These are phyloP conservation scores for Sophora flavescens DNA, from an alignment of 306 rosid species.

Conservation along the genomic window DNA sequence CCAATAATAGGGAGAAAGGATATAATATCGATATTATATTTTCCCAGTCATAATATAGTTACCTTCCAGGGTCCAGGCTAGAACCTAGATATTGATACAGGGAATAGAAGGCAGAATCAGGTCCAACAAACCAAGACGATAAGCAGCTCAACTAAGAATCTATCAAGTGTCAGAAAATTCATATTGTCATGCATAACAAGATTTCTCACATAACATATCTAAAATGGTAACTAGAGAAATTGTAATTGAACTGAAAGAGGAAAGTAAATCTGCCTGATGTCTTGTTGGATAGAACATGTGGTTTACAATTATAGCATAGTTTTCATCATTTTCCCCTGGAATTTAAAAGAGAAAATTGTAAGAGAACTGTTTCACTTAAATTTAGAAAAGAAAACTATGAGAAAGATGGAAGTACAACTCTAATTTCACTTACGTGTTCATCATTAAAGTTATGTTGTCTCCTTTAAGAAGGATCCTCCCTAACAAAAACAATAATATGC, in stretches of 20 bases:
- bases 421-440: conserved; percentile 72
- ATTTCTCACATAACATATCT: conserved; percentile 20
- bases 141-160: conserved; percentile 9
- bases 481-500: conserved; percentile 40
- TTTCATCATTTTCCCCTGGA: conserved; percentile 74
- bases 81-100: not conserved
- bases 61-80: conserved; percentile 11
- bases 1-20: not conserved
- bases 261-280: conserved; percentile 27
- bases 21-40: not conserved
- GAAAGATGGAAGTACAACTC: conserved; percentile 21
- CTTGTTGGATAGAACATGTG: conserved; percentile 30
- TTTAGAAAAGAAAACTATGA: not conserved
- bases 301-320: not conserved
- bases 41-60: conserved; percentile 5
- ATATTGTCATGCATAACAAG: conserved; percentile 13
- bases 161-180: conserved; percentile 13
- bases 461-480: conserved; percentile 94
- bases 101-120: not conserved
- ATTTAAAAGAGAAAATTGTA: conserved; percentile 9
- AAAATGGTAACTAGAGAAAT: conserved; percentile 10
- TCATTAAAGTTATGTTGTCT: conserved; percentile 90
- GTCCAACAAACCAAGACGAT: conserved; percentile 10
- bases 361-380: not conserved
- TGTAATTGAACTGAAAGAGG: conserved; percentile 24